Conservation (phyloP, 495 filamentous ascomycete species). For the Xeromyces bisporus region DNA sequence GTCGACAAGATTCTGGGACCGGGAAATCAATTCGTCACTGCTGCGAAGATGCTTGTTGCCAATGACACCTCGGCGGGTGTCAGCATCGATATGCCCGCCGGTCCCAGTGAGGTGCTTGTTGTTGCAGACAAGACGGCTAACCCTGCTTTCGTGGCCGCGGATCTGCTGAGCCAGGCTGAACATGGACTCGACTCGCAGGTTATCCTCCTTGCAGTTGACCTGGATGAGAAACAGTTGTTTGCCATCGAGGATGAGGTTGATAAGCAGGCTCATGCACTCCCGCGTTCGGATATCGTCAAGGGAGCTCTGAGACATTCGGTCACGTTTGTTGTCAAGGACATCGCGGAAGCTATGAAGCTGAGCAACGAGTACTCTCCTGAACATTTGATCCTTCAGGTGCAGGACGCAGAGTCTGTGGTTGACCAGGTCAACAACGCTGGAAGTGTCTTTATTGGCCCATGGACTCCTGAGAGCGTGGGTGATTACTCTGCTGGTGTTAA, state of each 20-base stretch:
- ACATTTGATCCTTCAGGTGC: conserved; percentile 83
- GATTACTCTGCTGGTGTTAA: conserved; percentile 97
- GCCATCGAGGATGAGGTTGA: conserved; percentile 88
- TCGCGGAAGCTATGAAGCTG: conserved; percentile 70
- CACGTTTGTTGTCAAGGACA: conserved; percentile 61
- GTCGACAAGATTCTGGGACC: conserved; percentile 98
- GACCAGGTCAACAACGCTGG: conserved; percentile 82
- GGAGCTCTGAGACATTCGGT: conserved; percentile 85
- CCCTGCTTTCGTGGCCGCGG: conserved; percentile 88
- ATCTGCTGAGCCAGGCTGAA: conserved; percentile 88
- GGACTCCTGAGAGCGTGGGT: conserved; percentile 94
- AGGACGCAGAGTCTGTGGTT: conserved; percentile 52
- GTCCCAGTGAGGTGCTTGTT: conserved; percentile 90
- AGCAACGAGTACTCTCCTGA: conserved; percentile 96
- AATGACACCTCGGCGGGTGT: conserved; percentile 93
- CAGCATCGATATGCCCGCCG: conserved; percentile 96
- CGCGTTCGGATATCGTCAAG: conserved; percentile 79
- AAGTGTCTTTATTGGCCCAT: conserved; percentile 84
- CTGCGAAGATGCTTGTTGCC: conserved; percentile 91
- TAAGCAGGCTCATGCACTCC: conserved; percentile 70
- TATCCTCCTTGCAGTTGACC: conserved; percentile 70
- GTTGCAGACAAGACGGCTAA: conserved; percentile 82
- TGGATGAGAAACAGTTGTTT: conserved; percentile 48
- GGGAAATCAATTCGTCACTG: conserved; percentile 96
- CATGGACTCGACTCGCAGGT: conserved; percentile 94